phyloP scores from a whole-genome alignment of 441 rosid genomes.

The Bruguiera hainesii region DNA sequence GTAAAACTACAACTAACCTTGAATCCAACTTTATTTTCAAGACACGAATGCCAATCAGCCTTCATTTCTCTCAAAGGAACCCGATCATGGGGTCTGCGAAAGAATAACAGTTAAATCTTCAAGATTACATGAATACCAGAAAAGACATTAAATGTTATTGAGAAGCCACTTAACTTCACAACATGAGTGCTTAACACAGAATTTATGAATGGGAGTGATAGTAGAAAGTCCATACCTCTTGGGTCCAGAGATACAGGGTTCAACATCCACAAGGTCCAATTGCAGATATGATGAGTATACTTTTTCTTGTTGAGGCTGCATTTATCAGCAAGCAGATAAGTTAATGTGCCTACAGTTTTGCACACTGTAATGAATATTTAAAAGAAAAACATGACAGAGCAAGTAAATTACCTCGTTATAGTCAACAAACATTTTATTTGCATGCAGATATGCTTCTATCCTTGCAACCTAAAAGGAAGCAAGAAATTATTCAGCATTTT shows the following conservation, averaged over 20 bases:
- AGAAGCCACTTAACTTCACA: neutral
- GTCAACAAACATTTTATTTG: slow-evolving; percentile 94
- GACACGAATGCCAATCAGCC: slow-evolving; percentile 94
- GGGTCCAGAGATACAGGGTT: slow-evolving; percentile 97
- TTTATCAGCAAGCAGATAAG: slow-evolving; percentile 5
- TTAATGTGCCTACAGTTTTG: neutral
- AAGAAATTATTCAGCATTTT: slow-evolving; percentile 24
- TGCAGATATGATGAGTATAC: slow-evolving; percentile 88
- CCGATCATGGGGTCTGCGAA: slow-evolving; percentile 91
- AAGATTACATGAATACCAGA: neutral
- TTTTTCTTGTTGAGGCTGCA: slow-evolving; percentile 92
- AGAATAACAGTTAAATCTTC: slow-evolving; percentile 11
- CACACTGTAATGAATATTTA: neutral
- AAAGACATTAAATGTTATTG: neutral
- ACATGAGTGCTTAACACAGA: neutral
- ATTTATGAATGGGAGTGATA: neutral
- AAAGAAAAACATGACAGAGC: neutral
- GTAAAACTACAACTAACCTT: slow-evolving; percentile 44
- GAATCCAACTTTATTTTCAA: slow-evolving; percentile 82
- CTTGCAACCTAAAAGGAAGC: slow-evolving; percentile 56
- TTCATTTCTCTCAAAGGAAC: slow-evolving; percentile 92
- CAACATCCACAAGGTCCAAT: slow-evolving; percentile 72
- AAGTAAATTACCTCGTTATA: slow-evolving; percentile 65
- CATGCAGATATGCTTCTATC: slow-evolving; percentile 97
- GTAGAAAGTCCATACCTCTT: slow-evolving; percentile 58